Evolutionary conservation across 2,329 filamentous ascomycete species (phyloP), one percentile per base, ranked within the genome.

Genomic region (Fusarium sp.): DNA sequence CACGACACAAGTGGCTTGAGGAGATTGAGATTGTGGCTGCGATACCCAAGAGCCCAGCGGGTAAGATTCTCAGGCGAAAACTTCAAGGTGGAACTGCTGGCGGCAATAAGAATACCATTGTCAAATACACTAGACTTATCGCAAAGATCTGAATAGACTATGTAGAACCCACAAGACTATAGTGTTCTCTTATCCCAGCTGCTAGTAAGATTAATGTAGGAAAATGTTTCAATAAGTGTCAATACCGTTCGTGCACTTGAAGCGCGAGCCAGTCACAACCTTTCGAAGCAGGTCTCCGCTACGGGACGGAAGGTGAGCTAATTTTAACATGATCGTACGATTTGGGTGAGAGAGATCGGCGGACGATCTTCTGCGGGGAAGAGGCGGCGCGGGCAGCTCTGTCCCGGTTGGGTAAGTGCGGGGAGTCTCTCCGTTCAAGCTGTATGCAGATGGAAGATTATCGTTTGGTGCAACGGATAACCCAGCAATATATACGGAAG

Each of bases 1-100:
- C 30, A 9, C 38, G 58, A 2, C 18, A 68, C 0, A 68, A 68
- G 24, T 63, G 63, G 66, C 22, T 68, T 2, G 16, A 9, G 2
- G 66, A 59, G 14, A 25, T 68, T 27, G 63, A 68, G 18, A n/a
- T 68, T 24, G 50, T 63, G 5, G 16, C 34, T 16, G 3, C 2
- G 0, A 63, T 68, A 25, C 66, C 66, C 1, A 67, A 61, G 15
- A 67, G 55, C 15, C 15, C 55, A 0, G 32, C 43, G 1, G 64
- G 64, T 1, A 58, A 68, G 14, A 46, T 68, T 0, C 30, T 67
- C 1, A 47, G 58, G 25, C 53, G 58, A 8, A 60, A 60, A n/a
- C 11, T 60, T 8, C 53, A 18, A 9, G 42, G 1, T 4, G 7
- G 3, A 8, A 15, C 32, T 22, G 6, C 1, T 0, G 20, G 5